phyloP scores from a whole-genome alignment of 2,329 filamentous ascomycete species.

The Aureobasidium sp. region DNA sequence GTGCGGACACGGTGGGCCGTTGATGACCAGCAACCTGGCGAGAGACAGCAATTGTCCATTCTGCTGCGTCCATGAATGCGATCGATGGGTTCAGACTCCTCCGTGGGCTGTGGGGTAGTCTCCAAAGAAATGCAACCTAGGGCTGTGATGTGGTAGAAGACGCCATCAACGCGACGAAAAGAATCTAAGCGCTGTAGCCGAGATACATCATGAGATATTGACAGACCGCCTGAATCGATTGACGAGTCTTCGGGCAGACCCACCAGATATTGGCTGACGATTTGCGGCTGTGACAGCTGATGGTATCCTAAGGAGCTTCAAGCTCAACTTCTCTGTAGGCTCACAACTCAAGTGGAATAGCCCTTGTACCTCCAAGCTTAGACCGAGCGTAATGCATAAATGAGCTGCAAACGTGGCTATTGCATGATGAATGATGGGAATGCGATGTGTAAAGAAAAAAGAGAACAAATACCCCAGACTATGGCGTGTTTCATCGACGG shows the following conservation, averaged over 20 bases:
- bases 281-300: neutral
- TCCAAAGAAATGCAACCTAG: neutral
- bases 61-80: neutral
- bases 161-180: neutral
- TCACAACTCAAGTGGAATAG: neutral
- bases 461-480: neutral
- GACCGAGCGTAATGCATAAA: neutral
- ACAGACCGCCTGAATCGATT: neutral
- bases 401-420: neutral
- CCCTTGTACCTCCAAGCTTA: neutral
- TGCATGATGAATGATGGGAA: neutral
- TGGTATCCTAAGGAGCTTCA: neutral
- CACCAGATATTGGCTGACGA: neutral
- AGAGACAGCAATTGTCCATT: neutral
- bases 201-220: neutral
- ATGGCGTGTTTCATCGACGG: conserved; percentile 1
- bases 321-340: neutral
- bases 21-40: neutral
- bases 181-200: neutral
- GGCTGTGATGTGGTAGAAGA: neutral
- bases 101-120: neutral
- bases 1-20: neutral
- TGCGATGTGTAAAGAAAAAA: neutral
- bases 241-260: neutral
- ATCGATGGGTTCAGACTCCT: neutral